These are phyloP conservation scores for Xylaria venustula DNA, from an alignment of 495 filamentous ascomycete genomes.

Conservation along the genomic window DNA sequence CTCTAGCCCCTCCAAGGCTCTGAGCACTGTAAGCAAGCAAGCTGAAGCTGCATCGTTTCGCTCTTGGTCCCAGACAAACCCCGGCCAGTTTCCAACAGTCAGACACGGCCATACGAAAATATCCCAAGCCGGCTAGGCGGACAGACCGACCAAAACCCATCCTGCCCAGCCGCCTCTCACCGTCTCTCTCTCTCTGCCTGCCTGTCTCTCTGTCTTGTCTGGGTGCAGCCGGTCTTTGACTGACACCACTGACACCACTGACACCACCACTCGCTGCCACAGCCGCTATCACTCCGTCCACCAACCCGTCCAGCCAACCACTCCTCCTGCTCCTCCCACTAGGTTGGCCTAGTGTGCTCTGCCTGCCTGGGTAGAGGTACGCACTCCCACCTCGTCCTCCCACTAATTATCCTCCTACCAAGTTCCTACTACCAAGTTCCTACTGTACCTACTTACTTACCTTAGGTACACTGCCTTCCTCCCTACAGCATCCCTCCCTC, in stretches of 20 bases:
- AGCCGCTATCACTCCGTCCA: neutral
- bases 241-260: neutral
- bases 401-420: neutral
- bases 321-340: neutral
- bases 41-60: neutral
- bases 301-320: neutral
- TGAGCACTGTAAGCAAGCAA: neutral
- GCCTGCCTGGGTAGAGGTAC: too few relatives aligned
- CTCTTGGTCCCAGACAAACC: neutral
- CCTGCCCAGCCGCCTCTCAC: neutral
- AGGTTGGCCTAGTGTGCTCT: too few relatives aligned
- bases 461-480: neutral
- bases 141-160: neutral
- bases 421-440: too few relatives aligned
- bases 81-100: constrained; percentile 12
- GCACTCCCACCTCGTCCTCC: neutral
- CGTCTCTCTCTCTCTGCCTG: too few relatives aligned
- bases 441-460: too few relatives aligned
- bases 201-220: too few relatives aligned
- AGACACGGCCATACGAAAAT: constrained; percentile 10
- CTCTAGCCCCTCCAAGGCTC: neutral
- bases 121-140: constrained; percentile 1
- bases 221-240: too few relatives aligned
- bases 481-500: neutral
- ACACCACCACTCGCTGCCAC: neutral